Evolutionary conservation across 2,329 filamentous ascomycete genomes (phyloP).

Genomic region (Orbilia brochopaga): DNA sequence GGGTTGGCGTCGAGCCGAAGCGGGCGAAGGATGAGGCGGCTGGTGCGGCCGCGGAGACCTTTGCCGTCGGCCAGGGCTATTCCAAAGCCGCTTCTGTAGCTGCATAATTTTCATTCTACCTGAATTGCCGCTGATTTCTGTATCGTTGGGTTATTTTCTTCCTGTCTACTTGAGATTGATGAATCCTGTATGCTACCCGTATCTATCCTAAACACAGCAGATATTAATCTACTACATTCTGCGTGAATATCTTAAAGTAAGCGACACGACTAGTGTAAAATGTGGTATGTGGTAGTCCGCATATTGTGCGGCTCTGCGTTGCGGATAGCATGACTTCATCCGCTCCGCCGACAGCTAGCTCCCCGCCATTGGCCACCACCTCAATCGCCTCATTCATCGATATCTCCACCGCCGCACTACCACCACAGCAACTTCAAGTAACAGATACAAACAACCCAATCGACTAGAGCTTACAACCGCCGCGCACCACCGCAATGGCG

Average conservation of each 20-base stretch:
- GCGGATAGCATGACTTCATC: not conserved
- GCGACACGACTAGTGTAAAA: not conserved
- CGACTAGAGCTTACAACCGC: slow-evolving; percentile 23
- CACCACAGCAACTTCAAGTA: too few relatives aligned
- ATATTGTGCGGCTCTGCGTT: not conserved
- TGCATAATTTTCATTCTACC: slow-evolving; percentile 2
- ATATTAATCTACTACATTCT: too few relatives aligned
- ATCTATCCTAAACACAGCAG: too few relatives aligned
- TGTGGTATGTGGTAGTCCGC: slow-evolving; percentile 3
- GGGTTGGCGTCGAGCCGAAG: slow-evolving; percentile 81
- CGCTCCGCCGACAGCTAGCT: too few relatives aligned
- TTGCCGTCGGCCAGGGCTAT: slow-evolving; percentile 38
- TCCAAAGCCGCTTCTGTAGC: slow-evolving; percentile 25
- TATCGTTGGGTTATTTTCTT: too few relatives aligned
- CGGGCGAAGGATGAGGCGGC: slow-evolving; percentile 62
- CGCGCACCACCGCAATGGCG: slow-evolving; percentile 35
- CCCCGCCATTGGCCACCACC: not conserved
- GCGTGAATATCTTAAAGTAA: too few relatives aligned
- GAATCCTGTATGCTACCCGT: too few relatives aligned
- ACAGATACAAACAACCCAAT: slow-evolving; percentile 5
- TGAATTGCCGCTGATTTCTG: not conserved
- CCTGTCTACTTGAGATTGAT: too few relatives aligned
- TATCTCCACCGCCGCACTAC: too few relatives aligned
- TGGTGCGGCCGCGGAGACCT: slow-evolving; percentile 4
- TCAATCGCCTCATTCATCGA: too few relatives aligned